Percentiles rank a stretch among this genome's conserved stretches.
Evolutionary conservation across 805 yeast genomes (phyloP).

Genomic region (Yueomyces sp.): DNA sequence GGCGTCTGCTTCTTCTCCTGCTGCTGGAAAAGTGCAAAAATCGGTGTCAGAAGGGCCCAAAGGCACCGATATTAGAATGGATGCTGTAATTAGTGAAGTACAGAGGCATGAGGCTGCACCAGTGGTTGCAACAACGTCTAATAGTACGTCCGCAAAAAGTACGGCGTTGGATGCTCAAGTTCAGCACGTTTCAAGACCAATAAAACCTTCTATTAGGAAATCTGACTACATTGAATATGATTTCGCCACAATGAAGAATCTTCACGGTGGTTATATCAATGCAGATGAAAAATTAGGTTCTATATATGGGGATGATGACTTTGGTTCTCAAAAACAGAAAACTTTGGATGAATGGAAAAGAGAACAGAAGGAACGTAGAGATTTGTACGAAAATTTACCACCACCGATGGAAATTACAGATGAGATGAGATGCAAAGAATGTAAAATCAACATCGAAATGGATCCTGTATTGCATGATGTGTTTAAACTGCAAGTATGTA

Average conservation of each 20-base stretch:
- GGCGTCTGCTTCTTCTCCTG: neutral
- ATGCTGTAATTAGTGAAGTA: neutral
- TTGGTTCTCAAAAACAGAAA: constrained; percentile 20
- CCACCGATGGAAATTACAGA: constrained; percentile 61
- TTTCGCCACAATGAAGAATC: constrained; percentile 79
- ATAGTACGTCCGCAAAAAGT: neutral
- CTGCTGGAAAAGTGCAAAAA: neutral
- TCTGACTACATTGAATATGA: constrained; percentile 74
- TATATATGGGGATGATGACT: constrained; percentile 22
- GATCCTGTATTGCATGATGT: constrained; percentile 57
- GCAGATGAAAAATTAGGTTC: constrained; percentile 8
- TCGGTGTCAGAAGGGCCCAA: neutral
- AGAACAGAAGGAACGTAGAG: constrained; percentile 43
- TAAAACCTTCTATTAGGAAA: constrained; percentile 37
- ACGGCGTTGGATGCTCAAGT: neutral
- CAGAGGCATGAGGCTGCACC: neutral
- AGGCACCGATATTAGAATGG: neutral
- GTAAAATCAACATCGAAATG: constrained; percentile 59
- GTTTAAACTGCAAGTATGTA: constrained; percentile 71
- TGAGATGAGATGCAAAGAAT: constrained; percentile 77
- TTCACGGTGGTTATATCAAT: constrained; percentile 70
- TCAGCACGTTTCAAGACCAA: constrained; percentile 1
- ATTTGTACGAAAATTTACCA: constrained; percentile 41
- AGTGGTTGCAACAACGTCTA: neutral
- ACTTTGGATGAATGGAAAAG: constrained; percentile 43